A percentile compares a stretch with the other conserved stretches of the same genome.
Conservation (phyloP, 768 basidiomycete species). For the Lactarius hengduanensis region DNA sequence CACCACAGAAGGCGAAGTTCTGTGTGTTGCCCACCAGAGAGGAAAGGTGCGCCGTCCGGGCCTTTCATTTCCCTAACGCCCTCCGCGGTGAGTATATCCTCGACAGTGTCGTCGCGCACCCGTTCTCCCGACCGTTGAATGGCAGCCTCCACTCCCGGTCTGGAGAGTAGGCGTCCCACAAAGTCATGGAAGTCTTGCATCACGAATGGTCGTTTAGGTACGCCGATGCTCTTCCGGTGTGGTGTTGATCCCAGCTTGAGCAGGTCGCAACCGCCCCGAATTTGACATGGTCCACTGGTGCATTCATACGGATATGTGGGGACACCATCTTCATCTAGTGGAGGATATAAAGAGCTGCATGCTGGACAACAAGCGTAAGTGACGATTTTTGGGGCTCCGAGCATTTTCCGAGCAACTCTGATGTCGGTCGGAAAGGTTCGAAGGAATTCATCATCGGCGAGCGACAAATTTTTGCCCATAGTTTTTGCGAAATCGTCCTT, state of each 20-base stretch:
- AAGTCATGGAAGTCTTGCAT: conserved; percentile 8
- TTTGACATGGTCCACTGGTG: not conserved
- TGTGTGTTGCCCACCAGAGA: too few species aligned
- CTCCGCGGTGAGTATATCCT: conserved; percentile 3
- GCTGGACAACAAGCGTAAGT: too few species aligned
- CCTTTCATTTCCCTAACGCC: not conserved
- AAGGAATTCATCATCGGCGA: not conserved
- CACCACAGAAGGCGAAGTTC: too few species aligned
- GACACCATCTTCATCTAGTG: too few species aligned
- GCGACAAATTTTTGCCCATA: not conserved
- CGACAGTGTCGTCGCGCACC: not conserved
- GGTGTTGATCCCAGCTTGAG: conserved; percentile 2
- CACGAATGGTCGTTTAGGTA: conserved; percentile 3
- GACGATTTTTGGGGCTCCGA: too few species aligned
- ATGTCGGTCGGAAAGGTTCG: conserved; percentile 3
- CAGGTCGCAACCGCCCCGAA: not conserved
- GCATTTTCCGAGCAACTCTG: not conserved
- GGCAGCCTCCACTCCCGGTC: conserved; percentile 2
- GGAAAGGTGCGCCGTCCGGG: too few species aligned
- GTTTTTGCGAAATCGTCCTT: not conserved
- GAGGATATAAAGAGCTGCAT: too few species aligned
- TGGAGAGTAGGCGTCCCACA: not conserved
- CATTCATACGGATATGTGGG: too few species aligned
- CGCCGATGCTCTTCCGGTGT: conserved; percentile 3
- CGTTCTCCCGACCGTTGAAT: not conserved